Percentiles rank a stretch among this genome's conserved stretches.
Evolutionary conservation across 2,329 filamentous ascomycete species (phyloP).

Genomic region (Amauroascus niger): DNA sequence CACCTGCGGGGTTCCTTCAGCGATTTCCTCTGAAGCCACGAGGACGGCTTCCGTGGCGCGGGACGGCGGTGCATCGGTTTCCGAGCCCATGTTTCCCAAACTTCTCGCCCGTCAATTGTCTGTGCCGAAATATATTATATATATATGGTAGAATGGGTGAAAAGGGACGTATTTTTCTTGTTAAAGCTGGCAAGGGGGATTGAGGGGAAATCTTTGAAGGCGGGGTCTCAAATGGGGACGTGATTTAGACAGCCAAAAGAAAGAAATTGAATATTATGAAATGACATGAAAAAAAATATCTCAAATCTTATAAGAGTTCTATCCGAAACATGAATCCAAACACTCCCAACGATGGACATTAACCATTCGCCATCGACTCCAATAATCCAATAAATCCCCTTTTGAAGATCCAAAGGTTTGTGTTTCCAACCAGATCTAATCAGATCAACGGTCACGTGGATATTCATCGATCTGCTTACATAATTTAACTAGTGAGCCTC

Average conservation of each 20-base stretch:
- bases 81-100: slow-evolving; percentile 9
- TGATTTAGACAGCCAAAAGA: background rate
- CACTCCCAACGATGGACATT: no score
- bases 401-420: no score
- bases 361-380: no score
- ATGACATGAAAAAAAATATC: no score
- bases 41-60: slow-evolving; percentile 71
- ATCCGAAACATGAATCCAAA: no score
- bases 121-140: background rate
- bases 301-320: no score
- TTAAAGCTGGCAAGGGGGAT: no score
- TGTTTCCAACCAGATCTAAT: no score
- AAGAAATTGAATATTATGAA: background rate
- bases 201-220: background rate
- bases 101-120: background rate
- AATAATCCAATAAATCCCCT: no score
- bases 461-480: background rate
- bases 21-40: slow-evolving; percentile 71
- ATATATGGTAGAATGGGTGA: no score
- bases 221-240: background rate
- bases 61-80: slow-evolving; percentile 43
- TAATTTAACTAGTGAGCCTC: background rate
- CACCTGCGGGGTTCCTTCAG: slow-evolving; percentile 67
- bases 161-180: no score
- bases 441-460: background rate